Evolutionary conservation across 495 filamentous ascomycete genomes (phyloP).

Genomic region (Amphirosellinia nigrospora): DNA sequence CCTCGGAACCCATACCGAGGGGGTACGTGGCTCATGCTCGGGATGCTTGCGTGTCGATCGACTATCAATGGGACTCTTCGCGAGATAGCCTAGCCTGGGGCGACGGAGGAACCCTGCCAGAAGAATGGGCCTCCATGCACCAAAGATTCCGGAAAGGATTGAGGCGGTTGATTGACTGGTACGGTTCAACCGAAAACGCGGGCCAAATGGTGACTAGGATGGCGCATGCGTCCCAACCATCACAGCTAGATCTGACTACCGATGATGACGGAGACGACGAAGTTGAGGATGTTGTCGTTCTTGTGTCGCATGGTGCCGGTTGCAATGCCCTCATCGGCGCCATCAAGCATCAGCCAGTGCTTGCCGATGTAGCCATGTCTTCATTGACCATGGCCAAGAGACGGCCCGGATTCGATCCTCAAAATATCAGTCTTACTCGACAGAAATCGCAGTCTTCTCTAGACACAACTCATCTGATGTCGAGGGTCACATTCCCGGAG

Average conservation of each 20-base stretch:
- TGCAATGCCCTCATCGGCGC: constrained; percentile 96
- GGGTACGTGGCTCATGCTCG: constrained; percentile 94
- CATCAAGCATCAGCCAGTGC: constrained; percentile 83
- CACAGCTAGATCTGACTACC: constrained; percentile 35
- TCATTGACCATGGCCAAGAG: constrained; percentile 89
- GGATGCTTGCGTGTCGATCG: constrained; percentile 82
- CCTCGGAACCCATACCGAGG: constrained; percentile 77
- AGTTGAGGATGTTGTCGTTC: constrained; percentile 78
- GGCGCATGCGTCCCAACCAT: constrained; percentile 26
- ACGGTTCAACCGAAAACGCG: constrained; percentile 61
- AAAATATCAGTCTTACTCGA: constrained; percentile 26
- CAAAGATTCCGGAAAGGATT: constrained; percentile 80
- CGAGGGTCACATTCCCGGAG: constrained; percentile 30
- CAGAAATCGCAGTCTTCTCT: constrained; percentile 38
- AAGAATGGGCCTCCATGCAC: constrained; percentile 97
- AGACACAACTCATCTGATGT: constrained; percentile 31
- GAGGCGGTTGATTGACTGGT: constrained; percentile 80
- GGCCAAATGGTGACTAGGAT: constrained; percentile 51
- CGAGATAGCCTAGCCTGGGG: constrained; percentile 77
- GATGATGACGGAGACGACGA: constrained; percentile 61
- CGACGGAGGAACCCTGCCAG: constrained; percentile 82
- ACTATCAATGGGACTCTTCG: constrained; percentile 96
- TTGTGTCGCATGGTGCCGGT: constrained; percentile 97
- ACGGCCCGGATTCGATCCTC: constrained; percentile 52
- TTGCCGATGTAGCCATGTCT: constrained; percentile 87